These are phyloP conservation scores for Chrysopogon serrulatus DNA, from an alignment of 176 grass and related monocot species.

Conservation along the genomic window DNA sequence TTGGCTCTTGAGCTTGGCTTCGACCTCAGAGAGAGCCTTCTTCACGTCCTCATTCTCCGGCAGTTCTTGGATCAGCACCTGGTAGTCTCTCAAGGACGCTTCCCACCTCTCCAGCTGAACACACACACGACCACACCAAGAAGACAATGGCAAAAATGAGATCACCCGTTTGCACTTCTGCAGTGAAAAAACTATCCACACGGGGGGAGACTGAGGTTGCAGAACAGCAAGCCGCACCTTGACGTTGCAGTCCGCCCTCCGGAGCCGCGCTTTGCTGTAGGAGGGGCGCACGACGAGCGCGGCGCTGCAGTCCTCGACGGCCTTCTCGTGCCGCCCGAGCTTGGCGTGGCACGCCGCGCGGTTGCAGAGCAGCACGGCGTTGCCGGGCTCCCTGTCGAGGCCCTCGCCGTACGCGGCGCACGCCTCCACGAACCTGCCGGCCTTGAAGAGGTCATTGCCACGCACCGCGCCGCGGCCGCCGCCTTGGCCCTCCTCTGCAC, in stretches of 20 bases:
- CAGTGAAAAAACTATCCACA: background rate
- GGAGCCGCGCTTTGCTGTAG: constrained; percentile 83
- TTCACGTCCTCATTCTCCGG: constrained; percentile 80
- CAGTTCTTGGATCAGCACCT: constrained; percentile 72
- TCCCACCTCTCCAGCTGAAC: constrained; percentile 93
- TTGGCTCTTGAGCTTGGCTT: constrained; percentile 58
- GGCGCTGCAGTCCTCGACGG: constrained; percentile 76
- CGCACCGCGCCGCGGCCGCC: constrained; percentile 63
- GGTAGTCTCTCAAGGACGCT: constrained; percentile 77
- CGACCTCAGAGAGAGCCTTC: constrained; percentile 56
- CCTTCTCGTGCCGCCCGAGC: constrained; percentile 78
- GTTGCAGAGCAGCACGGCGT: constrained; percentile 88
- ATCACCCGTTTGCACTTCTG: background rate
- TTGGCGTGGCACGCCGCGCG: constrained; percentile 74
- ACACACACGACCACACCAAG: background rate
- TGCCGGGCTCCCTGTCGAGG: constrained; percentile 47
- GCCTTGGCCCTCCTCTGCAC: constrained; percentile 42
- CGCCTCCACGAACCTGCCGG: constrained; percentile 66
- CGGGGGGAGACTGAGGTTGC: background rate
- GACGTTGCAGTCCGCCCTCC: constrained; percentile 87
- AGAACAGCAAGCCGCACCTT: constrained; percentile 47
- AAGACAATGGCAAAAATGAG: background rate
- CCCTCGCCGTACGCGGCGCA: constrained; percentile 75
- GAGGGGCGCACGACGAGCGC: constrained; percentile 67
- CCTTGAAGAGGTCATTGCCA: constrained; percentile 91